Percentiles rank a stretch among this genome's conserved stretches.
Evolutionary conservation across 2,329 filamentous ascomycete species (phyloP).

Genomic region (Aspergillus fijiensis): DNA sequence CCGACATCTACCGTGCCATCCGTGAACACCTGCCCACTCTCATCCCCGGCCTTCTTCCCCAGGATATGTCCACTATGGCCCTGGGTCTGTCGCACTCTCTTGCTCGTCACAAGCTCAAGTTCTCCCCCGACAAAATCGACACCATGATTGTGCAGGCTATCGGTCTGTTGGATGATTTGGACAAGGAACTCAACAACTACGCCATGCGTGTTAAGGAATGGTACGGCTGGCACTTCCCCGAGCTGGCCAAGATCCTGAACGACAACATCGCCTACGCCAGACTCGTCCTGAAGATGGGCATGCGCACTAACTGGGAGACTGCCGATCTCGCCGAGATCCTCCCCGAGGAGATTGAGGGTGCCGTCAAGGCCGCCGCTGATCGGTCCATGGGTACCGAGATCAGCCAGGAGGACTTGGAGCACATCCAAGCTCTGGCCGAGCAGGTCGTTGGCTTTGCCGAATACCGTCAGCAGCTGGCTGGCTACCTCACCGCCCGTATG

Average conservation of each 20-base stretch:
- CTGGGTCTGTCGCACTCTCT: conserved; percentile 96
- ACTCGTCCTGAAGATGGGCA: conserved; percentile 84
- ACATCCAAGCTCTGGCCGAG: conserved; percentile 87
- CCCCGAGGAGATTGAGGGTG: conserved; percentile 88
- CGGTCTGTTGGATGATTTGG: conserved; percentile 86
- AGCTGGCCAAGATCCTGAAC: conserved; percentile 94
- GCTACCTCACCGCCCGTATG: conserved; percentile 91
- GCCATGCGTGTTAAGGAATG: conserved; percentile 99
- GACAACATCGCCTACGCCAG: conserved; percentile 94
- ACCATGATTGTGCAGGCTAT: conserved; percentile 99
- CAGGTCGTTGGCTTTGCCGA: conserved; percentile 91
- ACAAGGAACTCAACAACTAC: conserved; percentile 98
- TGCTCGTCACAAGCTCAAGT: conserved; percentile 96
- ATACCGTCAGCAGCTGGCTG: conserved; percentile 82
- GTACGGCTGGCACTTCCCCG: conserved; percentile 99
- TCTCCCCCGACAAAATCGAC: conserved; percentile 97
- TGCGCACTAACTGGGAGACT: conserved; percentile 74
- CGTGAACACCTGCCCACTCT: conserved; percentile 86
- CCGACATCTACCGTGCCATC: conserved; percentile 91
- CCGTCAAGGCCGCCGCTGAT: conserved; percentile 91
- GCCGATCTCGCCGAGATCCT: conserved; percentile 85
- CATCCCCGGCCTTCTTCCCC: conserved; percentile 80
- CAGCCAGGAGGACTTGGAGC: conserved; percentile 84
- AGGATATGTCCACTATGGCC: conserved; percentile 90
- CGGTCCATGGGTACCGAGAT: conserved; percentile 99